Evolutionary conservation across 306 rosid genomes (phyloP), one percentile per base, ranked within the genome.

Genomic region (Pyrus communis): DNA sequence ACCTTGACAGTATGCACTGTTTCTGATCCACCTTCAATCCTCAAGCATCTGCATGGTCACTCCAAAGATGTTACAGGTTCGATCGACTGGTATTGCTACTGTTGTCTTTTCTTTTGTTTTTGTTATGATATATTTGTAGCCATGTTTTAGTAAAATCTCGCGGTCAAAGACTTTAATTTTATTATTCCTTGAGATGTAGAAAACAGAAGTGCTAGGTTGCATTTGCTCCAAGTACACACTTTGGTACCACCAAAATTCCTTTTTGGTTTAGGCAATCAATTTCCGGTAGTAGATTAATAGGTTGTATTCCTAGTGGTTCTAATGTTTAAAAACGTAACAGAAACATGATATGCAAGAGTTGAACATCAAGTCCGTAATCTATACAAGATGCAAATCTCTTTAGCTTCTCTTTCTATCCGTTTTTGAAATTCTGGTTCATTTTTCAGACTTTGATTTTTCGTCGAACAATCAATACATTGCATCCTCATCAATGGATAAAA

Each of bases 21-120:
- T 71, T 90, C 96, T 23, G 95, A 90, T 73, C 88, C 89, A 65
- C 94, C 97, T 77, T 90, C 95, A 68, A 61, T 89, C 79, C 63
- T 90, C 81, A 92, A 84, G 83, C 91, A 89, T 66, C 85, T 95
- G 80, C 51, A 78, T 46, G 98, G 98, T 60, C 98, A 95, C 82
- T 85, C 96, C 78, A 92, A 92, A 88, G 97, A 95, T 79, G 93
- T 95, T 71, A 90, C 98, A 95, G 98, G 98, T 95, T 84, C 88
- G 93, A 90, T 81, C 77, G 31, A 73, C 80, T 84, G 88, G 82
- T 86, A 80, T 77, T 85, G 82, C 67, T 90, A 85, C 85, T 78
- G 61, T 74, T 68, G 69, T 86, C 82, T 84, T 79, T 81, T 65
- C 62, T 72, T 49, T 49, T n/a, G 38, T 45, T 3, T 43, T 70